Base-by-base conservation (phyloP, 768 basidiomycete species). In the Phylloporus scabripes region DNA sequence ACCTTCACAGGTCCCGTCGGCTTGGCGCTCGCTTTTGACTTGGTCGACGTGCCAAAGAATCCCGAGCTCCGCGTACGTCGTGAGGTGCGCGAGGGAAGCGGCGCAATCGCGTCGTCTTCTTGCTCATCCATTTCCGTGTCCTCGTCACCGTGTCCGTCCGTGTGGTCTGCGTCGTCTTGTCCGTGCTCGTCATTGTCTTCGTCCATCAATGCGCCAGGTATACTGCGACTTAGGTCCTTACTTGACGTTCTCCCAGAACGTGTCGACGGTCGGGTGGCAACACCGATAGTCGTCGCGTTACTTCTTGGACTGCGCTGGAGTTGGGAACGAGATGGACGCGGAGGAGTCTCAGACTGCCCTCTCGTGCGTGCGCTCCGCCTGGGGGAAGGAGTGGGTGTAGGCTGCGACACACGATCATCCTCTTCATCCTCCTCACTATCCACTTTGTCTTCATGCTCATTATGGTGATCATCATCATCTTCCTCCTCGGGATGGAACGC, bases 401-500 rank as follows among this genome's bases (percentile, higher is more conserved):
- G 48, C 24, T 11, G 44, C 7, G 18, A 38, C 24, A 20, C 39
- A 21, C 12, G 47, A 14, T 56, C 46, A 23, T 55, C 52, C 8
- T 51, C 42, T 24, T 57, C 42, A 3, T 54, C 51, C 7, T 50
- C 45, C 5, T 47, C 67, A 3, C 46, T 58, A 11, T 71, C 72
- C 7, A 70, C 26, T 20, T 54, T 42, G 14, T 34, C 28, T 6
- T 50, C 52, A 7, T 50, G 33, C 36, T 47, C 66, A 3, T 49
- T 63, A 18, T 28, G 40, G 38, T 6, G 28, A 12, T 46, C 52
- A 1, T 65, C 64, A 0, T 52, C 57, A 2, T 67, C 70, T 6
- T 75, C 76, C 9, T 74, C 74, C 2, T 73, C 73, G 1, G 60
- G 60, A 7, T 63, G 61, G 53, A 80, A 79, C 29, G 76, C 76